Evolutionary conservation across 2,329 filamentous ascomycete genomes (phyloP), one percentile per base, ranked within the genome.

Genomic region (Xylariomycetidae sp.): DNA sequence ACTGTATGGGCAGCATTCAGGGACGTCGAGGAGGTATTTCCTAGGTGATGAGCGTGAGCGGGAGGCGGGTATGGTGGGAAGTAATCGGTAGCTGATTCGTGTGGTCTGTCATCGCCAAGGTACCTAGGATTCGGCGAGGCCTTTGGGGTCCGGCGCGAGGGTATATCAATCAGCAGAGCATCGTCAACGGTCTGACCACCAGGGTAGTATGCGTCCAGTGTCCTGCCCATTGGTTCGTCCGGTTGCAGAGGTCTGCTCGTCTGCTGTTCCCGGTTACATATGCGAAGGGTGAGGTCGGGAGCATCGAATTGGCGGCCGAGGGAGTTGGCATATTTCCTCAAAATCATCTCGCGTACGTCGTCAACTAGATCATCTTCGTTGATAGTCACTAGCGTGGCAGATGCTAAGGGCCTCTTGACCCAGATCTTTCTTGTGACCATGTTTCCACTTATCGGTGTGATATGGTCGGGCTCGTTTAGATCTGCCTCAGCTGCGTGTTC

Each of bases 271-370:
- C 88, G 75, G n/a, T 85, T 77, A 12, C 73, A 58, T 47, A 97
- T 85, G 43, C 85, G 80, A 44, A 97, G 70, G 9, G 77, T 80
- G 37, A 98, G 75, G 59, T 98, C 92, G 10, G 92, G 92, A 9
- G 92, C 75, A 63, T 98, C 92, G 59, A 89, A 96, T 33, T 76
- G 85, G 49, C 81, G 81, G 31, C 90, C 90, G 16, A 98, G 71
- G 11, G 88, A 94, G 62, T 98, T 97, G 49, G 81, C 80, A 60
- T 97, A 98, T 67, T 97, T 97, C 53, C 79, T 80, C 49, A 97
- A 67, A 37, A 97, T 92, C 70, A 88, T 79, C 49, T 96, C 92
- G 49, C 90, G 84, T 41, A 95, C 82, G 62, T 96, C 90, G 59
- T 98, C 92, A 37, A 97, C 89, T 49, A 97, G 66, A 54, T 95